phyloP scores from a whole-genome alignment of 768 basidiomycete genomes.

The Auricularia sp. region DNA sequence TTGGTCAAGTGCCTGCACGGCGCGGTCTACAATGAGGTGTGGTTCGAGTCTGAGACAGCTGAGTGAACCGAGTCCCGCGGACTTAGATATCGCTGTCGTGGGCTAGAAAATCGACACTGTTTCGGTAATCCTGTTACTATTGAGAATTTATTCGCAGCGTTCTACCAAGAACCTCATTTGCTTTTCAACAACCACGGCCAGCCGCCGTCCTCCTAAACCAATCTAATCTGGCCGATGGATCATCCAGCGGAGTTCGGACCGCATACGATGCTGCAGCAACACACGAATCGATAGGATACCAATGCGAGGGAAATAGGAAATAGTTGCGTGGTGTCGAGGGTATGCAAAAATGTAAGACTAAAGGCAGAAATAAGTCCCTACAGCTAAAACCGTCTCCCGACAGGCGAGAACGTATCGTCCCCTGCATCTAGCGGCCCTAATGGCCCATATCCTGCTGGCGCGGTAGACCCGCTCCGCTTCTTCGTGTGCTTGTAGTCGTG shows the following conservation, averaged over 20 bases:
- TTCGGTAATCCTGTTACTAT: background rate
- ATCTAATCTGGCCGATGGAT: too few relatives aligned
- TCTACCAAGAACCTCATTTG: too few relatives aligned
- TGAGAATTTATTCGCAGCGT: background rate
- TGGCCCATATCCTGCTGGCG: slow-evolving; percentile 33
- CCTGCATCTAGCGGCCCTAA: slow-evolving; percentile 34
- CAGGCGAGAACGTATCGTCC: slow-evolving; percentile 1
- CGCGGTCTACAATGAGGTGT: background rate
- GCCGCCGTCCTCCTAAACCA: too few relatives aligned
- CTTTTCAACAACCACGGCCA: too few relatives aligned
- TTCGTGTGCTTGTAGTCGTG: slow-evolving; percentile 31
- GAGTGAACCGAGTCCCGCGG: background rate
- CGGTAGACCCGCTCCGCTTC: slow-evolving; percentile 26
- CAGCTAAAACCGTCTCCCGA: background rate
- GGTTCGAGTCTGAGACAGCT: background rate
- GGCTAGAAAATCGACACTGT: background rate
- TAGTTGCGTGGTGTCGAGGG: slow-evolving; percentile 1
- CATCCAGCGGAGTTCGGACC: too few relatives aligned
- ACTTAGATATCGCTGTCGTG: background rate
- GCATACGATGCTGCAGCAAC: background rate
- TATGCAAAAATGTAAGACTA: background rate
- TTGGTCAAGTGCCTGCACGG: background rate
- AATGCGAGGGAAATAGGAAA: background rate
- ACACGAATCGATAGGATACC: background rate
- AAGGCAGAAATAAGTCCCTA: background rate